These are phyloP conservation scores for Termitomyces sp. DNA, from an alignment of 768 basidiomycete species.

Conservation along the genomic window DNA sequence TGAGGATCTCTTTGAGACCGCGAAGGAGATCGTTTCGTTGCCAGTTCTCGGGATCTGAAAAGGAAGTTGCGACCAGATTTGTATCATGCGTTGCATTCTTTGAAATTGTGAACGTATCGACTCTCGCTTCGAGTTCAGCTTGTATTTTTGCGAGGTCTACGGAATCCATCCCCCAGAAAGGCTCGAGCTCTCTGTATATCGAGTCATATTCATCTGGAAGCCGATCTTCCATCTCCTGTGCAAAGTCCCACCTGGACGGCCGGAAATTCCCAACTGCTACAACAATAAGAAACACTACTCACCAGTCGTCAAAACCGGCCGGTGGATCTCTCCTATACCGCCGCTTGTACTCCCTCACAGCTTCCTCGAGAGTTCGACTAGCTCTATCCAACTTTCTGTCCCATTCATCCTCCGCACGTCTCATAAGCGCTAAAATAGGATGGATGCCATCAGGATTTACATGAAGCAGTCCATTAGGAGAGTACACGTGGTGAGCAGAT, in stretches of 20 bases:
- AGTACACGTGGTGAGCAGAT: slow-evolving; percentile 19
- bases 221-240: slow-evolving; percentile 66
- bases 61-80: slow-evolving; percentile 20
- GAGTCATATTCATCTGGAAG: slow-evolving; percentile 87
- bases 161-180: slow-evolving; percentile 73
- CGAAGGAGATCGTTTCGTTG: slow-evolving; percentile 20
- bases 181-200: slow-evolving; percentile 71
- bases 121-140: slow-evolving; percentile 34
- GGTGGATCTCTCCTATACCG: slow-evolving; percentile 70
- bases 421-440: slow-evolving; percentile 70
- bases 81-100: slow-evolving; percentile 29
- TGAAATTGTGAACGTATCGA: slow-evolving; percentile 42
- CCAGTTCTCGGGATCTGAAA: slow-evolving; percentile 24
- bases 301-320: slow-evolving; percentile 78
- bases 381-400: slow-evolving; percentile 53
- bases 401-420: slow-evolving; percentile 61
- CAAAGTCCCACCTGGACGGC: slow-evolving; percentile 50
- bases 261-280: not conserved
- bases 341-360: slow-evolving; percentile 64
- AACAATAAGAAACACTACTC: slow-evolving; percentile 22
- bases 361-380: slow-evolving; percentile 64
- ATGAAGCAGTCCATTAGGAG: slow-evolving; percentile 23
- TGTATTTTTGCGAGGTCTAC: slow-evolving; percentile 37
- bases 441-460: slow-evolving; percentile 37
- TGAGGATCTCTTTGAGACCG: slow-evolving; percentile 26